These are phyloP conservation scores for Syzygium syzygioides DNA, from an alignment of 441 rosid genomes.

Conservation along the genomic window DNA sequence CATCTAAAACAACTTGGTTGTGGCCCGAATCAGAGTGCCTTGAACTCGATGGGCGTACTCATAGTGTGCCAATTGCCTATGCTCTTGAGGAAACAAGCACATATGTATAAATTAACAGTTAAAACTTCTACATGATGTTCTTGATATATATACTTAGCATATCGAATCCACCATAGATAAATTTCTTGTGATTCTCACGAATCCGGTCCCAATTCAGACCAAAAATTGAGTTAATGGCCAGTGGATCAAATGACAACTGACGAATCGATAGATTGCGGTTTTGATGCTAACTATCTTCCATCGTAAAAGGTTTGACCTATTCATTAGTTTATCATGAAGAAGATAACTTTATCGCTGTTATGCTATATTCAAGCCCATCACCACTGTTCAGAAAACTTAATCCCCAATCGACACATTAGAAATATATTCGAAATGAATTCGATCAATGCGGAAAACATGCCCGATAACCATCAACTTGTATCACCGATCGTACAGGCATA, in stretches of 20 bases:
- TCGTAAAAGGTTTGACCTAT: neutral
- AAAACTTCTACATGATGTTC: neutral
- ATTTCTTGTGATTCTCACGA: neutral
- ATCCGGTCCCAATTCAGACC: neutral
- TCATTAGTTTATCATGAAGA: neutral
- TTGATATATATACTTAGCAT: neutral
- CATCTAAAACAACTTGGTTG: neutral
- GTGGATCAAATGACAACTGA: neutral
- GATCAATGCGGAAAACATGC: no score
- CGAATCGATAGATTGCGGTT: neutral
- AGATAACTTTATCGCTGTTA: neutral
- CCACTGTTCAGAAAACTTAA: no score
- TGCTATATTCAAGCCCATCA: neutral
- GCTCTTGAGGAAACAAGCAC: neutral
- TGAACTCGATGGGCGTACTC: neutral
- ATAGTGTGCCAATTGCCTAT: neutral
- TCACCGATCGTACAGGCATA: no score
- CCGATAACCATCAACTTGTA: no score
- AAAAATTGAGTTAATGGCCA: neutral
- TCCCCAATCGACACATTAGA: no score
- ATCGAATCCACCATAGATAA: neutral
- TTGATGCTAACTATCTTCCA: neutral
- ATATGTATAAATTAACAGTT: neutral
- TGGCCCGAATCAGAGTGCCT: neutral
- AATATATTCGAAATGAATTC: no score